Percentiles rank a stretch among this genome's conserved stretches.
Evolutionary conservation across 2,329 filamentous ascomycete genomes (phyloP).

Genomic region (Amauroascus niger): DNA sequence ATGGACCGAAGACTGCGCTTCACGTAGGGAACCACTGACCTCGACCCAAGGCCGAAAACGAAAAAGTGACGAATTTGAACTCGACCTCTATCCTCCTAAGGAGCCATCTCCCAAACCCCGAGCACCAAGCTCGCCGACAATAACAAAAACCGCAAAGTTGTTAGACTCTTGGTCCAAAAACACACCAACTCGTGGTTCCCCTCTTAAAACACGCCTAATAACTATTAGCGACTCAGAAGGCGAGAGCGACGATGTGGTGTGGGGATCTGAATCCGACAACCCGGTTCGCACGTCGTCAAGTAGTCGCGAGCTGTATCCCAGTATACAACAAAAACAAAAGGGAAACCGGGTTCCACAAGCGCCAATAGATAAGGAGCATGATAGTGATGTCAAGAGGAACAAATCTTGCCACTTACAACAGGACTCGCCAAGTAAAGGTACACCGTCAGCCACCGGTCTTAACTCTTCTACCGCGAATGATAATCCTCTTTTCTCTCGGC

Average conservation of each 20-base stretch:
- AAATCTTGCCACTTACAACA: background rate
- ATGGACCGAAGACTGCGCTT: conserved; percentile 39
- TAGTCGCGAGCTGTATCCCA: conserved; percentile 10
- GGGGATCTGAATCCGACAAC: conserved; percentile 18
- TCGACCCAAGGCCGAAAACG: conserved; percentile 39
- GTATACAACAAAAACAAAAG: conserved; percentile 8
- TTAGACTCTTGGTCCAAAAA: background rate
- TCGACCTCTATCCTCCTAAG: conserved; percentile 30
- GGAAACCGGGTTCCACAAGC: background rate
- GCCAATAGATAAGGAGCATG: background rate
- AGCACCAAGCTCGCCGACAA: conserved; percentile 7
- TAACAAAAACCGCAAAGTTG: conserved; percentile 4
- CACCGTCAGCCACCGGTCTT: background rate
- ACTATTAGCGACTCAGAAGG: conserved; percentile 30
- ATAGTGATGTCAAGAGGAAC: background rate
- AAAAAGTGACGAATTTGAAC: conserved; percentile 41
- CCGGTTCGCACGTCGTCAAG: background rate
- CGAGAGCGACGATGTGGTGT: conserved; percentile 15
- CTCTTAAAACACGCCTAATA: conserved; percentile 4
- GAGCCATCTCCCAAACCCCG: conserved; percentile 21
- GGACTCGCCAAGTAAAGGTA: background rate
- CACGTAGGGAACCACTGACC: conserved; percentile 26
- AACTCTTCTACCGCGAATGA: conserved; percentile 12
- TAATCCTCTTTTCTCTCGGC: conserved; percentile 23
- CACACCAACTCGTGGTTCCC: background rate